Evolutionary conservation across 768 basidiomycete species (phyloP), one percentile per base, ranked within the genome.

Genomic region (Boletus eberwhitei): DNA sequence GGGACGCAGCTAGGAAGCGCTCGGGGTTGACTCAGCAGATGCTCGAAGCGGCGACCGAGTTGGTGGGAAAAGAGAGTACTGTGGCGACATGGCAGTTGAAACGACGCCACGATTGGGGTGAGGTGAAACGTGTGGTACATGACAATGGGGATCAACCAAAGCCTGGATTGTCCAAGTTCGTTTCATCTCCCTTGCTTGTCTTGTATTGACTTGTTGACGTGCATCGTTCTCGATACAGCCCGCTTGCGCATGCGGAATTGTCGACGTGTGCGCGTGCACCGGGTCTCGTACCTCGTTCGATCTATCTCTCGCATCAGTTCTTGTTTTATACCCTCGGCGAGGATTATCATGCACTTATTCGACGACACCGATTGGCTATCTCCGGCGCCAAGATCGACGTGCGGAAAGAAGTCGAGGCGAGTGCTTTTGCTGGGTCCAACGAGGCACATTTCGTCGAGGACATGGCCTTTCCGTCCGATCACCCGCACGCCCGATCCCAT

Each of bases 231-330:
- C 11, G 32, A 12, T 14, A 6, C 43, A 61, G 59, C 58, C 86
- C 80, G 71, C 78, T 95, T 5, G 79, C 91, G 0, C 83, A 86
- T 40, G 92, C 90, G 0, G 94, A 97, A 66, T 79, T 96, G 5
- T 87, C 88, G 46, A 92, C 90, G 0, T 83, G 70, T 64, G 84
- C 87, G 1, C 75, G 72, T 5, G 82, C 84, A 1, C 74, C 78
- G 0, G 74, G 70, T 2, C 74, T 90, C 35, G 77, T 90, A 0
- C 88, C 92, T 3, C 79, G 85, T 0, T 78, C 89, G 1, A 78
- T 97, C 31, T 96, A 96, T 69, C 83, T 91, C 17, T 83, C 85
- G 0, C 89, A 92, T 59, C 91, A 95, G 56, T 91, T 96, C 66
- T 77, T 85, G 12, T 96, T 96, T 75, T 79, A 82, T 61, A 79